Evolutionary conservation across 169 alveolate genomes (phyloP).

Genomic region (Amoebophrya sp.): DNA sequence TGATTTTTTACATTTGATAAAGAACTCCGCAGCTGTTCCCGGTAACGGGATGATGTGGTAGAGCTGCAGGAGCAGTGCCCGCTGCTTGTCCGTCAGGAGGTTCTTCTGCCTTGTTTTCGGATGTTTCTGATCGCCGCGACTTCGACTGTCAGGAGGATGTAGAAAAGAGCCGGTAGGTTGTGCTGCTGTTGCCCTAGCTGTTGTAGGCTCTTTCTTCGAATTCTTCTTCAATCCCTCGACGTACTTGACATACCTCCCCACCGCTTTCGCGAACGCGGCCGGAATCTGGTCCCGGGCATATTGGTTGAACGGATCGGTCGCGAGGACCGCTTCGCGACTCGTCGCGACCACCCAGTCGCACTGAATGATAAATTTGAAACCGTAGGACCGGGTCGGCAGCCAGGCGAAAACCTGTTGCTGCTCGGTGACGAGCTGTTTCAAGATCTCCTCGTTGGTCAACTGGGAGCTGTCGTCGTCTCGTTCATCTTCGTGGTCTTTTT

Average conservation of each 20-base stretch:
- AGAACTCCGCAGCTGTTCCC: neutral
- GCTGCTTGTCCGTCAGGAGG: neutral
- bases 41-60: neutral
- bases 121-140: no score
- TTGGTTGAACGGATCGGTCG: neutral
- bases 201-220: neutral
- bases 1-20: no score
- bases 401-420: conserved; percentile 13
- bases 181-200: no score
- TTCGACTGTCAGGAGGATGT: no score
- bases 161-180: no score
- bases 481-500: no score
- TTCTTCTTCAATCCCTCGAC: neutral
- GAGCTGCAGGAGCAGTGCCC: neutral
- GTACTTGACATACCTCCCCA: neutral
- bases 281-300: neutral
- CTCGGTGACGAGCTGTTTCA: neutral
- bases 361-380: neutral
- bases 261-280: neutral
- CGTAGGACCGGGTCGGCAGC: conserved; percentile 12
- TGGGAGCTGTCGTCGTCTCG: no score
- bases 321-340: neutral
- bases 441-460: no score
- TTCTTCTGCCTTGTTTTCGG: neutral
- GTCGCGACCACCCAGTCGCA: neutral